Evolutionary conservation across 192 early-diverging fungal species (phyloP), one percentile per base, ranked within the genome.

Genomic region (Coemansia sp.): DNA sequence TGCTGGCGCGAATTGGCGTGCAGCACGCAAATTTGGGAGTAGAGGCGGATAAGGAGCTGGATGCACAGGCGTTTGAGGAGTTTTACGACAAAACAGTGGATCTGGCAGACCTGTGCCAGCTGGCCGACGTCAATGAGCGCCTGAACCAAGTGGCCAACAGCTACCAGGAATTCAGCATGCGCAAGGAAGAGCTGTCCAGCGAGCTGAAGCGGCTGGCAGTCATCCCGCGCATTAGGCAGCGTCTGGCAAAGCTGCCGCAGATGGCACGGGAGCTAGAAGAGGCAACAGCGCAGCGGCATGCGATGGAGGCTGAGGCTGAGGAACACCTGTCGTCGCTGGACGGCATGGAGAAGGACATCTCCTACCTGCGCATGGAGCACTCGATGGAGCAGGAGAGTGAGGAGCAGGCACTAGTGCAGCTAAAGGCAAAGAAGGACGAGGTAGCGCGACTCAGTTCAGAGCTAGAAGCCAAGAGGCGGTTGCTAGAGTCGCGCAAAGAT

Each of bases 21-120:
- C 79, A 82, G 46, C 73, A 82, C 37, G 74, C 70, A 4, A 82
- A 76, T 37, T 28, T 82, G 28, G 71, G 74, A 8, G 65, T 72
- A 10, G 78, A 80, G 7, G 64, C 45, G 3, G 65, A 66, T 40
- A 70, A 71, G 37, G 79, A 76, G 46, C 59, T 82, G 60, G 79
- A 82, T 36, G 40, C 74, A 20, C 73, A 70, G 60, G 79, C 73
- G 18, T 82, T 82, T 18, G 79, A 82, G 18, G 74, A 82, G 63
- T 82, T 82, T 37, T 82, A 82, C 64, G 74, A 82, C 63, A 82
- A 82, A 38, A 82, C 79, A 0, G 79, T 82, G 0, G 79, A 82
- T 16, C 63, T 82, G 31, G 79, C 79, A 0, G 79, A 82, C 62
- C 56, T 82, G 10, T 82, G 79, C 26, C 79, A 82, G 53, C 65